Evolutionary conservation across 352 stramenopile genomes (phyloP), one percentile per base, ranked within the genome.

Genomic region (Phytophthora tentaculata): DNA sequence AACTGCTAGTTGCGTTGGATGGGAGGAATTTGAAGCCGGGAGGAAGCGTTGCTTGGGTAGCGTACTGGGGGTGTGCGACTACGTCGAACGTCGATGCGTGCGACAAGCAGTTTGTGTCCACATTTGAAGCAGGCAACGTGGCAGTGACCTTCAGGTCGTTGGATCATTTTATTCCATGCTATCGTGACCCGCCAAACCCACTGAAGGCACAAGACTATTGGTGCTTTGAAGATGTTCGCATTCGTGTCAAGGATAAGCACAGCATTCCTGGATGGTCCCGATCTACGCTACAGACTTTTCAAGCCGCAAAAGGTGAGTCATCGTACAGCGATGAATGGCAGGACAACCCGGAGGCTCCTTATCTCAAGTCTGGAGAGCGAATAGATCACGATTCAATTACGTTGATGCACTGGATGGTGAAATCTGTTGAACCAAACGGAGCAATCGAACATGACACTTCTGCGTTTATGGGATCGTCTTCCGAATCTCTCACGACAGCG

Each of bases 161-260:
- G 12, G 88, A 96, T 50, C 88, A 91, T 59, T 96, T 87, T 56
- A 93, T 96, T 24, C 88, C 88, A n/a, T 96, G 88, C 68, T 96
- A 96, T 61, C 86, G 83, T 50, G 80, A 89, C 35, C 84, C 88
- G 9, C 86, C 86, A 13, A 92, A 94, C 49, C 80, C 83, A 24
- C 68, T 94, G 1, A 92, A 92, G 43, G 78, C 75, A 2, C 82
- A 89, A 64, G 82, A 94, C 16, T 94, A 80, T 37, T 52, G 65
- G 28, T 96, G 88, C 56, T 96, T 91, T 56, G 73, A 88, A 53
- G 45, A 80, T 61, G 63, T 94, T 54, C 82, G 80, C 1, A 67
- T 96, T 58, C 84, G 86, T 43, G 88, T 96, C 19, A 96, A 94
- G 63, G 79, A 90, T 56, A 86, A 79, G 29, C 70, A 90, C 22